Conservation (phyloP, 129 eudicot genomes). For the Arctium minus region DNA sequence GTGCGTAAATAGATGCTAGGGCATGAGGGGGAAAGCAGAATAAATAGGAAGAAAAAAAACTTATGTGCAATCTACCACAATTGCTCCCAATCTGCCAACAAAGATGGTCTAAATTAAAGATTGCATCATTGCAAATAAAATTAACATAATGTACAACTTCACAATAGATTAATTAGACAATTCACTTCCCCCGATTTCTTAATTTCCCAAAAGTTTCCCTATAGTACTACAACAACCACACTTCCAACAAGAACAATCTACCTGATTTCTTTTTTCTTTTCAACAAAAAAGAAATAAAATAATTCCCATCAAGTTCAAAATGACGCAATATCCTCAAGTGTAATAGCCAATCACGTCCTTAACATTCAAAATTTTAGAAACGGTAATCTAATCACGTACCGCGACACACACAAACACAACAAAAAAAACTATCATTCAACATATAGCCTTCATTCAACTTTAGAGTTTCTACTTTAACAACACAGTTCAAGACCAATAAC, state of each 20-base stretch:
- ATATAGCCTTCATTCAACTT: too few species aligned
- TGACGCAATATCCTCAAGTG: background rate
- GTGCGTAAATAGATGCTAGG: too few species aligned
- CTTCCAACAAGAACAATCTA: background rate
- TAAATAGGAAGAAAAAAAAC: too few species aligned
- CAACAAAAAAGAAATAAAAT: background rate
- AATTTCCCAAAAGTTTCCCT: background rate
- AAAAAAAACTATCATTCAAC: too few species aligned
- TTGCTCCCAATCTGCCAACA: constrained; percentile 3
- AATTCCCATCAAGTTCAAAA: background rate
- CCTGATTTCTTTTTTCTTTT: too few species aligned
- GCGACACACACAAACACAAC: too few species aligned
- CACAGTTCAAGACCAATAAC: too few species aligned
- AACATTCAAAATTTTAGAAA: too few species aligned
- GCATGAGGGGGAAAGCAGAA: too few species aligned
- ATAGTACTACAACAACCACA: background rate
- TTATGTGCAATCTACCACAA: constrained; percentile 6
- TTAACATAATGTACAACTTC: constrained; percentile 14
- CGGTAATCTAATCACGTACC: too few species aligned
- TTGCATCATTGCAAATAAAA: background rate
- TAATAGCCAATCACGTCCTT: background rate
- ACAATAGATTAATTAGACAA: background rate
- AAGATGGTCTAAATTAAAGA: constrained; percentile 2
- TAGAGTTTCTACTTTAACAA: too few species aligned
- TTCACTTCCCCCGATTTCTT: constrained; percentile 8